Percentiles rank a stretch among this genome's conserved stretches.
phyloP scores from a whole-genome alignment of 805 yeast genomes.

The Yamadazyma akitaensis region DNA sequence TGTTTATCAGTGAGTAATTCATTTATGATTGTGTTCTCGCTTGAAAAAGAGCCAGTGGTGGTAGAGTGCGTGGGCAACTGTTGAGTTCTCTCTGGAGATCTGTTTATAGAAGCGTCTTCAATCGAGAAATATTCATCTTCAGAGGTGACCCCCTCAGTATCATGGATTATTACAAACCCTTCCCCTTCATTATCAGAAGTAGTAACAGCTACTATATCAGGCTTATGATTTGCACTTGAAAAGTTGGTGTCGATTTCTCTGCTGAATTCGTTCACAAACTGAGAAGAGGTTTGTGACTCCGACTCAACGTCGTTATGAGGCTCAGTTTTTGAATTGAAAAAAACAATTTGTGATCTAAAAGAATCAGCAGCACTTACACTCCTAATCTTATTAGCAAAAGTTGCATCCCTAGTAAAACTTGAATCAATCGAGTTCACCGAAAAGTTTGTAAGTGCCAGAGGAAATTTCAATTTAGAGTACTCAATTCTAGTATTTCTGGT shows the following conservation, averaged over 20 bases:
- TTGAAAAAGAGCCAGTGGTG: slow-evolving; percentile 14
- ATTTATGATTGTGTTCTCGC: slow-evolving; percentile 16
- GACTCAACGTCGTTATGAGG: slow-evolving; percentile 16
- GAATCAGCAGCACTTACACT: slow-evolving; percentile 15
- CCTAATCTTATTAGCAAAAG: slow-evolving; percentile 10
- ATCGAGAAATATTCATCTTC: slow-evolving; percentile 35
- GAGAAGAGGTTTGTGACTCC: slow-evolving; percentile 26
- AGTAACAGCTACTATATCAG: not conserved
- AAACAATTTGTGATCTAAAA: slow-evolving; percentile 10
- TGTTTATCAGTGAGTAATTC: slow-evolving; percentile 8
- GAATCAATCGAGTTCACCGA: slow-evolving; percentile 5
- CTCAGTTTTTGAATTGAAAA: slow-evolving; percentile 11
- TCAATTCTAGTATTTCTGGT: not conserved
- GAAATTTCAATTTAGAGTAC: slow-evolving; percentile 2
- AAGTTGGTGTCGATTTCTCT: slow-evolving; percentile 21
- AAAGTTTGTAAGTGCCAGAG: not conserved
- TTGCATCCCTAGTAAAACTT: slow-evolving; percentile 7
- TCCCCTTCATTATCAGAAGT: not conserved
- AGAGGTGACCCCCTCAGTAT: slow-evolving; percentile 16
- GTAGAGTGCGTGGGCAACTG: not conserved
- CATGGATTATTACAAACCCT: not conserved
- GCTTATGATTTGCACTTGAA: slow-evolving; percentile 5
- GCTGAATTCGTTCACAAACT: slow-evolving; percentile 26
- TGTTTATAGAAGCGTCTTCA: slow-evolving; percentile 17
- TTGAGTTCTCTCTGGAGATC: slow-evolving; percentile 1